These are phyloP conservation scores for Sarocladiaceae sp. DNA, from an alignment of 2,329 filamentous ascomycete genomes.

Conservation along the genomic window DNA sequence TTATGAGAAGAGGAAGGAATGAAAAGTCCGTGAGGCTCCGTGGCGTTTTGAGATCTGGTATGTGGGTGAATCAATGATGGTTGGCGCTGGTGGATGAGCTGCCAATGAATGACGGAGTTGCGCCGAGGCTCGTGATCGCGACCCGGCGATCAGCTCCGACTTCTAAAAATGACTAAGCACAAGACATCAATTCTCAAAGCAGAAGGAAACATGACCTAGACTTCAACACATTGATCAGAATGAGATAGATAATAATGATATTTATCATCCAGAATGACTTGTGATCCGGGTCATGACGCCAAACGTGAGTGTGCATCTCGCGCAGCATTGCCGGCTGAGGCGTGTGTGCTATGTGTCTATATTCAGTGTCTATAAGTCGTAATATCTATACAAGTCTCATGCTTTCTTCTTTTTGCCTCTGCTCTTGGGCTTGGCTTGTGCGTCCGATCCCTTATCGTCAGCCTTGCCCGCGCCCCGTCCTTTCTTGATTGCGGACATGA, in stretches of 20 bases:
- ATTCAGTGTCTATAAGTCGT: background rate
- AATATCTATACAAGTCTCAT: background rate
- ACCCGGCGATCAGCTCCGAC: background rate
- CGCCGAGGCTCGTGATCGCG: background rate
- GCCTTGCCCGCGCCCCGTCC: conserved; percentile 28
- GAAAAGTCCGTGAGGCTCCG: too few species aligned
- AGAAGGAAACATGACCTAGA: background rate
- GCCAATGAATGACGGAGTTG: background rate
- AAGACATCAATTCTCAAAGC: too few species aligned
- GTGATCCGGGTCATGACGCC: too few species aligned
- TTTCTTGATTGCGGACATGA: conserved; percentile 42
- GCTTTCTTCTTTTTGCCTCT: conserved; percentile 15
- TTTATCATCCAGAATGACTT: too few species aligned
- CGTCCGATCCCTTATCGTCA: conserved; percentile 29
- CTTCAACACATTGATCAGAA: too few species aligned
- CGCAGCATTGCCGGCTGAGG: too few species aligned
- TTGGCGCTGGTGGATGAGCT: too few species aligned
- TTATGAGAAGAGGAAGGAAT: too few species aligned
- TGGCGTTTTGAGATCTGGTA: too few species aligned
- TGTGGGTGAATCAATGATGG: too few species aligned
- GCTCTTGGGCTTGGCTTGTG: conserved; percentile 22
- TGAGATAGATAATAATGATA: too few species aligned
- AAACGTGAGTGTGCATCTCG: too few species aligned
- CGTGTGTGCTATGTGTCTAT: background rate
- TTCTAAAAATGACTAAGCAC: background rate